Evolutionary conservation across 352 stramenopile genomes (phyloP).

Genomic region (Peronosclerospora sorghi): DNA sequence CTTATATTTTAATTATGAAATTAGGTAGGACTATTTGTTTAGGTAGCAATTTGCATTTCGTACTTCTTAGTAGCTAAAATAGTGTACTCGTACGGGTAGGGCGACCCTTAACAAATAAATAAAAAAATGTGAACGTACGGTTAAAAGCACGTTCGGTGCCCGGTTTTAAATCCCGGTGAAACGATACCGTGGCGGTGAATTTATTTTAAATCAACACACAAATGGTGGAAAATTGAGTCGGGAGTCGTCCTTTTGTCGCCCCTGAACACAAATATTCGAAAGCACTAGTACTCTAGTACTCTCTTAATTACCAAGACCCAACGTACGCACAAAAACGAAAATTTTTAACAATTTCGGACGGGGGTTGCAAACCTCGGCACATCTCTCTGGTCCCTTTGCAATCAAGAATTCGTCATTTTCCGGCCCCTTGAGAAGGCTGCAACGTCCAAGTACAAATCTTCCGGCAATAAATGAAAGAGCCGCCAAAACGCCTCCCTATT

Average conservation of each 20-base stretch:
- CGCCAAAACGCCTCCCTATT: slow-evolving; percentile 29
- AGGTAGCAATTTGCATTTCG: too few relatives aligned
- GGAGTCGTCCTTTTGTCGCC: slow-evolving; percentile 35
- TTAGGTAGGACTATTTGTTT: too few relatives aligned
- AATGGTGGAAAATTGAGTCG: slow-evolving; percentile 45
- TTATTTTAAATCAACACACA: slow-evolving; percentile 53
- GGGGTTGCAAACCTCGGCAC: slow-evolving; percentile 30
- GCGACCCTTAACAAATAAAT: too few relatives aligned
- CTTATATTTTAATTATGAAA: too few relatives aligned
- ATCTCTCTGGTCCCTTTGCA: slow-evolving; percentile 29
- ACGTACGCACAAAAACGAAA: slow-evolving; percentile 40
- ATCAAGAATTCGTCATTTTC: slow-evolving; percentile 18
- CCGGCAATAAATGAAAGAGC: slow-evolving; percentile 32
- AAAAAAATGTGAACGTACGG: too few relatives aligned
- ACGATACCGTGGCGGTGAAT: slow-evolving; percentile 59
- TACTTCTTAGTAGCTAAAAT: too few relatives aligned
- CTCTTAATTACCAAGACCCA: slow-evolving; percentile 41
- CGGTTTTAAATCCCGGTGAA: slow-evolving; percentile 72
- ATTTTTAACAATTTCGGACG: slow-evolving; percentile 56
- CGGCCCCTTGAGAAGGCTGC: slow-evolving; percentile 9
- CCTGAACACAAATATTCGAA: slow-evolving; percentile 15
- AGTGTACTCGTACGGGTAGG: too few relatives aligned
- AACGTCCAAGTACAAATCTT: slow-evolving; percentile 18
- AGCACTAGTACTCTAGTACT: too few relatives aligned
- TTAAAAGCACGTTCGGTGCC: slow-evolving; percentile 63